Evolutionary conservation across 371 early-diverging fungal species (phyloP).

Genomic region (Apophysomyces elegans): DNA sequence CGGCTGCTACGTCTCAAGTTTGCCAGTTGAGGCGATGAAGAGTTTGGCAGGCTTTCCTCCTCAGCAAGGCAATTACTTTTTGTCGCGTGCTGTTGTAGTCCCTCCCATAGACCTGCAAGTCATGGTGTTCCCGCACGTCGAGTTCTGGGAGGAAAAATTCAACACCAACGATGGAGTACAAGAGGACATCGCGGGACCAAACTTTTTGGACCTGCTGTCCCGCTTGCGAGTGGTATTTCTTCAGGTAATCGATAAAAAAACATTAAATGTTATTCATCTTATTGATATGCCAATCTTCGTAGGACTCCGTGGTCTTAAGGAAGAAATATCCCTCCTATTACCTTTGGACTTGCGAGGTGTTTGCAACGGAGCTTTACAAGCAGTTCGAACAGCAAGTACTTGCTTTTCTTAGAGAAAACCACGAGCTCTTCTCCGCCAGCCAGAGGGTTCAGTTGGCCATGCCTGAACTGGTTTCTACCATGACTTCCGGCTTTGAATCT

Average conservation of each 20-base stretch:
- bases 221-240: slow-evolving; percentile 14
- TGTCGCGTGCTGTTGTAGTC: background rate
- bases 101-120: slow-evolving; percentile 4
- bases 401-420: background rate
- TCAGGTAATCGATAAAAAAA: slow-evolving; percentile 8
- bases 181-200: slow-evolving; percentile 18
- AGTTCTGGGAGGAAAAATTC: slow-evolving; percentile 14
- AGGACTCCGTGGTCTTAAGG: slow-evolving; percentile 16
- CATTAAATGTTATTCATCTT: background rate
- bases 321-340: slow-evolving; percentile 16
- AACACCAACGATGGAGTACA: background rate
- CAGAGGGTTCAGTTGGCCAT: background rate
- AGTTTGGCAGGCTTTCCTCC: slow-evolving; percentile 15
- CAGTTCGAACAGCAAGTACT: slow-evolving; percentile 2
- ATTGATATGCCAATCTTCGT: background rate
- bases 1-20: slow-evolving; percentile 15
- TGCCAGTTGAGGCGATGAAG: slow-evolving; percentile 17
- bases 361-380: slow-evolving; percentile 4
- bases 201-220: slow-evolving; percentile 13
- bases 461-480: background rate
- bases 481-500: too few relatives aligned
- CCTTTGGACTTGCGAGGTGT: slow-evolving; percentile 1
- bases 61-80: slow-evolving; percentile 9
- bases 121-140: slow-evolving; percentile 9
- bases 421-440: background rate